Base-by-base conservation (phyloP, 164 flowering plant genomes). In the Tetracentron sinense region DNA sequence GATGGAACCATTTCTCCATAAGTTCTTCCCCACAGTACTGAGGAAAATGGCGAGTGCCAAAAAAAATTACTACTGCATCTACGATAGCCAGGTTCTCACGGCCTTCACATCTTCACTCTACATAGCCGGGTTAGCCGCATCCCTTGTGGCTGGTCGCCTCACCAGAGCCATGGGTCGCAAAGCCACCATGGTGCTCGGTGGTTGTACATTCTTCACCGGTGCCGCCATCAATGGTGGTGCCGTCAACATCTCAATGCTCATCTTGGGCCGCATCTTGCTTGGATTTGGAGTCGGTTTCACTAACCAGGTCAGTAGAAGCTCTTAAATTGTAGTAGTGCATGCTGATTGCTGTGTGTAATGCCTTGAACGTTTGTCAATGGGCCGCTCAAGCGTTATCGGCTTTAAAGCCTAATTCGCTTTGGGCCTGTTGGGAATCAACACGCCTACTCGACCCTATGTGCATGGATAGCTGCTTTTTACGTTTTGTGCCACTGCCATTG, bases 81-180 rank as follows among this genome's bases (percentile, higher is more conserved):
- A 72, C 38, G 83, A 86, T 57, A 83, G 86, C 63, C 82, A 84
- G 52, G 51, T 77, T 7, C 69, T 88, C 59, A 88, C 94, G 2
- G 53, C 77, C 8, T 88, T 88, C 77, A 88, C 94, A 15, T 88
- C 94, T 15, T 85, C 91, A 2, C 77, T 88, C 19, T 88, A 84
- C 80, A 57, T 86, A 50, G 89, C 91, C 0, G 95, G 86, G 12
- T 65, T 88, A 10, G 78, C 58, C 0, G 71, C 88, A 1, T 78
- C 84, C 3, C 77, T 85, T 0, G 69, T 63, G 5, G 94, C 90
- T 1, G 55, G 83, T 31, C 80, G 75, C 17, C 68, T 82, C 49
- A 81, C 78, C 0, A 52, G 68, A 44, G 53, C 62, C n/a, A n/a
- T 71, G 21, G 95, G 95, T 33, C 85, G 95, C 22, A 74, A 69